Percentiles rank a stretch among this genome's conserved stretches.
phyloP scores from a whole-genome alignment of 352 stramenopile genomes.

The Phytophthora podocarpi region DNA sequence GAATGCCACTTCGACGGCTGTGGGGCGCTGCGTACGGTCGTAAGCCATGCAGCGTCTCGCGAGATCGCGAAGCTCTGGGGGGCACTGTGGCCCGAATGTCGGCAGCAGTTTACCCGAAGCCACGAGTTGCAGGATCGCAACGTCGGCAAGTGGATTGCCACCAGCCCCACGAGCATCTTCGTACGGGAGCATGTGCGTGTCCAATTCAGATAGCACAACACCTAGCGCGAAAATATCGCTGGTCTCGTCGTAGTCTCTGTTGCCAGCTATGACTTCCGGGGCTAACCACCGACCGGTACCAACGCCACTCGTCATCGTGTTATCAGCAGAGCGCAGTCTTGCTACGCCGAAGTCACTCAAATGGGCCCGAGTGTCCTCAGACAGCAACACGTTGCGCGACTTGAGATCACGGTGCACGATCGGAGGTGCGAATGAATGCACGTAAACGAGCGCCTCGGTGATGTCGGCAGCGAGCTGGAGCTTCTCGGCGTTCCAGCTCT shows the following conservation, averaged over 20 bases:
- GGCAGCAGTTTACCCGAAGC: slow-evolving; percentile 36
- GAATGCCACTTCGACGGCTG: slow-evolving; percentile 57
- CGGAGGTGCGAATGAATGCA: slow-evolving; percentile 59
- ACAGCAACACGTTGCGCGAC: slow-evolving; percentile 58
- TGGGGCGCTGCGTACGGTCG: slow-evolving; percentile 41
- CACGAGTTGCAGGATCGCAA: slow-evolving; percentile 55
- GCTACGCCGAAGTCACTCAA: slow-evolving; percentile 67
- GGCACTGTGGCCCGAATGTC: slow-evolving; percentile 41
- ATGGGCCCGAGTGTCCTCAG: slow-evolving; percentile 46
- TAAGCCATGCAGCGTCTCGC: slow-evolving; percentile 49
- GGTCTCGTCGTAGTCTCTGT: slow-evolving; percentile 46
- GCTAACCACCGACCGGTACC: slow-evolving; percentile 62
- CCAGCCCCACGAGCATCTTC: slow-evolving; percentile 38
- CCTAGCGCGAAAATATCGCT: slow-evolving; percentile 71
- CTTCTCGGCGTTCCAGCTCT: slow-evolving; percentile 50
- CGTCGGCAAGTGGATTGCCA: slow-evolving; percentile 41
- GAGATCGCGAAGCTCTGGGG: slow-evolving; percentile 38
- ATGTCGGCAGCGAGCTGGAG: slow-evolving; percentile 56
- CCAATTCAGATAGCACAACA: slow-evolving; percentile 59
- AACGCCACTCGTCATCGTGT: slow-evolving; percentile 56
- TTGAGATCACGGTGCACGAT: slow-evolving; percentile 72
- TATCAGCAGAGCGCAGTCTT: slow-evolving; percentile 45
- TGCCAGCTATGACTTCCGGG: slow-evolving; percentile 57
- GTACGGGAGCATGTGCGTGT: slow-evolving; percentile 60
- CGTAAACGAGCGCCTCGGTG: slow-evolving; percentile 60